Evolutionary conservation across 768 basidiomycete species (phyloP), one percentile per base, ranked within the genome.

Genomic region (Sistotremastrum niveocremeum): DNA sequence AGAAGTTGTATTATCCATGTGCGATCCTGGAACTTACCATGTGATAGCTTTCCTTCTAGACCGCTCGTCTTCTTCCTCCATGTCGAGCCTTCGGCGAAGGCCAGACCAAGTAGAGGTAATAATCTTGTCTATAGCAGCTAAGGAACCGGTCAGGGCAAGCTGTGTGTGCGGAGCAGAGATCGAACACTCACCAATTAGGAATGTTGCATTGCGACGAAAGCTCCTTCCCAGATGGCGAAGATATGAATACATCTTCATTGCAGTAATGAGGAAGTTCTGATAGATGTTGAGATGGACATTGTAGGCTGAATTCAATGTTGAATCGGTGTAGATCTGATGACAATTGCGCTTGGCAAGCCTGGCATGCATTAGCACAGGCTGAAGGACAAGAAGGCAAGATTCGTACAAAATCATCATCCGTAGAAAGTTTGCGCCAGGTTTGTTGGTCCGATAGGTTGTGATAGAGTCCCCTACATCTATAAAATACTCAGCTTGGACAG

Each of bases 161-260:
- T 20, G 20, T 20, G 20, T 20, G 20, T 20, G 20, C 40, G 37
- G 9, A 11, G 39, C 10, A 30, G 7, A 37, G 12, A 34, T 32
- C 12, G 29, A 40, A 31, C 7, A 60, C 72, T 44, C 52, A 84
- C 85, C 65, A 36, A 67, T 60, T 41, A 87, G 60, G 52, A 84
- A 84, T 11, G 56, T 55, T 31, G 56, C 32, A 20, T n/a, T 50
- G 50, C 7, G 55, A 47, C 20, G 20, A 20, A 20, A 20, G 20
- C 20, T 20, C 20, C 20, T 20, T 51, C 48, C 58, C 61, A 60
- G 9, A 52, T 52, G 20, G 34, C 72, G 69, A 34, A 97, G 64
- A 58, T 97, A 95, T 44, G 74, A 71, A 49, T 87, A 79, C 72
- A 89, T 83, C 64, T 87, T 94, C 70, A 90, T 80, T 0, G 84